Evolutionary conservation across 352 stramenopile species (phyloP).

Genomic region (Phytophthora agathidicida): DNA sequence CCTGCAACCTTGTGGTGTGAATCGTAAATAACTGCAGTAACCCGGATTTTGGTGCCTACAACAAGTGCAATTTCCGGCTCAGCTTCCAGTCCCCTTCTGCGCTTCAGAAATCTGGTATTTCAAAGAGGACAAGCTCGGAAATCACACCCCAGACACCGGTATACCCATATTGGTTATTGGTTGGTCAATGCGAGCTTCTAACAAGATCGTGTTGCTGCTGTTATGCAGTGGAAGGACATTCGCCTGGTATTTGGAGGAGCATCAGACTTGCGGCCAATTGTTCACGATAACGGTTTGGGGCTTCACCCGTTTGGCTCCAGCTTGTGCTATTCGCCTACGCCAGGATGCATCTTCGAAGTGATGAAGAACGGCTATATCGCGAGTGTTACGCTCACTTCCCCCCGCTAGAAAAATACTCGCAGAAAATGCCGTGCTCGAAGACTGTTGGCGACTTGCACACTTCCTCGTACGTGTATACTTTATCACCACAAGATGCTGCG

Average conservation of each 20-base stretch:
- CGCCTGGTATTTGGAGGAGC: constrained; percentile 54
- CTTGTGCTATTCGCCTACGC: constrained; percentile 73
- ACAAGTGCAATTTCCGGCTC: constrained; percentile 87
- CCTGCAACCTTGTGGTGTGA: neutral
- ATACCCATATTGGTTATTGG: constrained; percentile 6
- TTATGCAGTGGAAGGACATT: constrained; percentile 71
- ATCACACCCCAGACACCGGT: constrained; percentile 78
- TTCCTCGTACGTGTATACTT: neutral
- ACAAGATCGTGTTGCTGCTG: neutral
- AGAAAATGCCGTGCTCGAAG: no score
- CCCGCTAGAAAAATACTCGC: constrained; percentile 9
- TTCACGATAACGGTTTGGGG: constrained; percentile 79
- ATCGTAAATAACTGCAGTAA: constrained; percentile 48
- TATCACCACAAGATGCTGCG: constrained; percentile 8
- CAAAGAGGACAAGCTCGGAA: constrained; percentile 48
- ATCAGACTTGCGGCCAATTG: constrained; percentile 65
- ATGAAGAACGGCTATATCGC: constrained; percentile 83
- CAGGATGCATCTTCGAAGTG: constrained; percentile 84
- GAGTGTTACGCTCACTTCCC: constrained; percentile 66
- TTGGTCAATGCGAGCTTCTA: neutral
- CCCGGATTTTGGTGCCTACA: constrained; percentile 80
- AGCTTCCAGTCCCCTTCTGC: constrained; percentile 51
- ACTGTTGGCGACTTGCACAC: neutral
- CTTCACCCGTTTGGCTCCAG: constrained; percentile 83
- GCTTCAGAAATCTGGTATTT: constrained; percentile 51